Conservation (phyloP, 1,284 basidiomycete species). For the Austropuccinia psidii region DNA sequence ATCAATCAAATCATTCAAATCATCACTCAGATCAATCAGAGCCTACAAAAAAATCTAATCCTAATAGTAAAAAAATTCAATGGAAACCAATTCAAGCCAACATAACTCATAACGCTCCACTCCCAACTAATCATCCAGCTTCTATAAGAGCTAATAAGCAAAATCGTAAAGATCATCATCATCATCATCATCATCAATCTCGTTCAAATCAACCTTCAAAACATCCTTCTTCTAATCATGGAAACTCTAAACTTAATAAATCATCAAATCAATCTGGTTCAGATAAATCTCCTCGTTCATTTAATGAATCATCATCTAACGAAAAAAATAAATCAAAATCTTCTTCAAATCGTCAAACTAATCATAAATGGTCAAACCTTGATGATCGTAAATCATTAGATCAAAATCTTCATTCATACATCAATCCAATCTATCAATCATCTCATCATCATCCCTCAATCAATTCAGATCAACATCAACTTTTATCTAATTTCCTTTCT, state of each 20-base stretch:
- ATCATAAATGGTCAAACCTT: no score
- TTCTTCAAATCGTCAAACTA: no score
- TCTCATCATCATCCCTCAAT: not conserved
- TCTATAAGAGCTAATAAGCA: not conserved
- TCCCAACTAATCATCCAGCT: not conserved
- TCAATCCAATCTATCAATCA: not conserved
- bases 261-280: not conserved
- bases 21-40: not conserved
- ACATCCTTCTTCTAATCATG: not conserved
- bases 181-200: no score
- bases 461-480: not conserved
- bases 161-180: not conserved
- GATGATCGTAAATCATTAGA: no score
- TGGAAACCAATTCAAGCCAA: conserved; percentile 8
- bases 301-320: no score
- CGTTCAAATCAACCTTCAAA: not conserved
- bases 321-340: no score
- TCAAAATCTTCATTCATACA: not conserved
- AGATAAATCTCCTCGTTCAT: not conserved
- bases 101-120: conserved; percentile 12
- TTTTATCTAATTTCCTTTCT: no score
- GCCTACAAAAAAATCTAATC: not conserved
- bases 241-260: not conserved
- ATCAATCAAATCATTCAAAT: not conserved
- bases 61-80: not conserved